Percentiles rank a stretch among this genome's conserved stretches.
Conservation (phyloP, 208 protist species). For the Leishmania martiniquensis region DNA sequence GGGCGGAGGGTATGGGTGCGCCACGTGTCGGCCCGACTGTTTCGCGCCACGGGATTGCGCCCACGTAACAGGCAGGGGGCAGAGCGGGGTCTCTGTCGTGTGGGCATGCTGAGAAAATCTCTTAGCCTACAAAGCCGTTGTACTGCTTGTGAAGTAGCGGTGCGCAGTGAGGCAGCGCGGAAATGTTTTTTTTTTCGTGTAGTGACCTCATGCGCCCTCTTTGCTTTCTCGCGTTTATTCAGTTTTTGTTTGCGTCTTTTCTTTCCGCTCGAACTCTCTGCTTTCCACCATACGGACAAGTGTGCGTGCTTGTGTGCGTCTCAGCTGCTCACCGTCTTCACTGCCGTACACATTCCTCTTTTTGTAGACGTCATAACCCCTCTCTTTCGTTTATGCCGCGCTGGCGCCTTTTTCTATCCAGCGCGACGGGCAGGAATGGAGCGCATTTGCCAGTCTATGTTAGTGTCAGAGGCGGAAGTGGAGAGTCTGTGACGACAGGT, state of each 20-base stretch:
- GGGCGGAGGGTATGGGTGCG: background rate
- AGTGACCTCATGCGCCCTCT: background rate
- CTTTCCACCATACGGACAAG: background rate
- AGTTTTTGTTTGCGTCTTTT: background rate
- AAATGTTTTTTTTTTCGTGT: background rate
- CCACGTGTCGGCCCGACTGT: background rate
- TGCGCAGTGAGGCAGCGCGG: background rate
- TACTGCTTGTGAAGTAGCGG: background rate
- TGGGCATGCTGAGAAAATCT: background rate
- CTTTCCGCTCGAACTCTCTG: too few species aligned
- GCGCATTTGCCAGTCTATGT: background rate
- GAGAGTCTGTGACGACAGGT: background rate
- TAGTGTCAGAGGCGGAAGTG: background rate
- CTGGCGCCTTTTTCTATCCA: background rate
- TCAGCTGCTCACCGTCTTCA: background rate
- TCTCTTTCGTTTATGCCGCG: background rate
- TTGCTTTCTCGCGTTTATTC: background rate
- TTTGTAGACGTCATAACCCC: background rate
- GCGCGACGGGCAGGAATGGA: background rate
- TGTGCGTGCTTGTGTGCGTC: background rate
- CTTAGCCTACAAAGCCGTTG: background rate
- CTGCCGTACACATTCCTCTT: background rate
- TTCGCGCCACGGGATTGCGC: background rate
- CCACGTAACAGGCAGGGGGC: background rate
- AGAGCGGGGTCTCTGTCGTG: background rate